These are phyloP conservation scores for Dictyostelium discoideum DNA, from an alignment of 78 protist species.

Conservation along the genomic window dicty_2.7 NC_007091.3:2372001-2372500, in stretches of 20 bases:
- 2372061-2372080: not conserved
- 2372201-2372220: not conserved
- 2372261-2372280: not conserved
- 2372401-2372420: not conserved
- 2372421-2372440: not conserved
- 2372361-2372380: not conserved
- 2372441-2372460: not conserved
- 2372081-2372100: not conserved
- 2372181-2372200: not conserved
- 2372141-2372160: not conserved
- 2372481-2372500: not conserved
- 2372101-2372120: not conserved
- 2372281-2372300: not conserved
- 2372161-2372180: not conserved
- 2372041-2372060: not conserved
- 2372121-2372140: not conserved
- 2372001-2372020: not conserved
- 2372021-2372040: not conserved
- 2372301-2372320: not conserved
- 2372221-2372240: not conserved
- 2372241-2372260: not conserved
- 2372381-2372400: not conserved
- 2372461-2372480: not conserved
- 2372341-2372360: not conserved
- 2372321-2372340: not conserved